Base-by-base conservation (phyloP, 352 stramenopile species). In the Globisporangium cylindrosporum region DNA sequence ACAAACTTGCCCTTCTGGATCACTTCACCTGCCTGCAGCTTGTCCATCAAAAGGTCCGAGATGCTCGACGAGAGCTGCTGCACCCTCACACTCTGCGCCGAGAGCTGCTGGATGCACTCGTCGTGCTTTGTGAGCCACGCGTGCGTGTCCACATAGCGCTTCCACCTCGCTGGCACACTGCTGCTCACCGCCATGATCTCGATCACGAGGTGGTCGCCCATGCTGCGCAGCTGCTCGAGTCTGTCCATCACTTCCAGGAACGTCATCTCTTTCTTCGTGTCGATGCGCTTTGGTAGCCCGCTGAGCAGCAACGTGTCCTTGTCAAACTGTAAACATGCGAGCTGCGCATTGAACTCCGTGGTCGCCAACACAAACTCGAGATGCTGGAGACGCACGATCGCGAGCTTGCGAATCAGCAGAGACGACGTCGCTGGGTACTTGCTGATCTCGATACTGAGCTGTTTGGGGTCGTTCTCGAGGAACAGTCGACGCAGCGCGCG, bases 151-250 rank as follows among this genome's bases (percentile, higher is more conserved):
- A 89, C 70, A 32, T 86, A 83, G 0, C 62, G 66, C 24, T 59
- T 80, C 79, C 82, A 92, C 0, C 73, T 76, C 8, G 60, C 20
- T 15, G 80, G 82, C 0, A 91, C 78, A 20, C 36, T 36, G 10
- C 15, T 10, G 1, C 69, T 62, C 0, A 89, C 59, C 12, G 76
- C 61, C 70, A 87, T 78, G 36, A 88, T 75, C 69, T 90, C 84
- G 4, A 81, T 62, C 3, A 74, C 78, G 10, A 91, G 62, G n/a
- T 79, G 78, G 36, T 91, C 84, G 20, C 79, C 84, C 38, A 72
- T 74, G 59, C 76, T 84, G 14, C 74, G 72, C 43, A 90, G 77
- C 61, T 86, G 77, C 62, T 91, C 82, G 24, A 91, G 79, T 10
- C 66, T 66, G 1, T 75, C 80, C 2, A 84, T 29, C n/a, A 91